Base-by-base conservation (phyloP, 306 rosid genomes). In the Alnus rubra region DNA sequence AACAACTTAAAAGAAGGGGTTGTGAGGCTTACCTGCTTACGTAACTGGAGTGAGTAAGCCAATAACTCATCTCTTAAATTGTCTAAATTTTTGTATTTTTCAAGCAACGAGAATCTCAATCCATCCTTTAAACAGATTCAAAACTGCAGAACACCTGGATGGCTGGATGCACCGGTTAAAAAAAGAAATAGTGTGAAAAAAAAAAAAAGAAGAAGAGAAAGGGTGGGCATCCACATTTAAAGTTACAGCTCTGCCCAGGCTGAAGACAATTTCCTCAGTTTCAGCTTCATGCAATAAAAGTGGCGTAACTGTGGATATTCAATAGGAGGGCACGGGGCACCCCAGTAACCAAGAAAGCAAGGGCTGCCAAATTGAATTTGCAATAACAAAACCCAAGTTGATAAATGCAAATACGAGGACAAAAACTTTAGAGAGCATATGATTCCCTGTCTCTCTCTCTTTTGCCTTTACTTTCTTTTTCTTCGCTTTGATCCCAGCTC, bases 391-490 rank as follows among this genome's bases (percentile, higher is more conserved):
- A 52, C 58, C 52, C 74, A 45, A 63, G 45, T 76, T 44, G 71
- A 53, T 79, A 62, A 15, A 33, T 55, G 35, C 31, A 83, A 82
- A 76, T 33, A 71, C 71, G 19, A 47, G 11, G 84, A 51, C 74
- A 44, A 63, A 37, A 71, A 42, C 45, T 76, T 63, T 69, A 71
- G 73, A 79, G 74, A 79, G 74, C 48, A 60, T 69, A 37, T 82
- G 89, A 84, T 85, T 84, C 87, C 81, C 76, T 73, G 59, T 45
- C 59, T 68, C 79, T 53, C 76, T 23, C 49, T 62, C 67, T 67
- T 37, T 45, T 51, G 70, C 74, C 78, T 80, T 50, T 67, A 73
- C 79, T 74, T 73, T 81, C 65, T 70, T 71, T 68, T 69, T 23
- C 28, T 23, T 23, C 28, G 28, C 82, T 78, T 54, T 55, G 23